Evolutionary conservation across 2,329 filamentous ascomycete species (phyloP), one percentile per base, ranked within the genome.

Genomic region (Fusarium dlaminii): DNA sequence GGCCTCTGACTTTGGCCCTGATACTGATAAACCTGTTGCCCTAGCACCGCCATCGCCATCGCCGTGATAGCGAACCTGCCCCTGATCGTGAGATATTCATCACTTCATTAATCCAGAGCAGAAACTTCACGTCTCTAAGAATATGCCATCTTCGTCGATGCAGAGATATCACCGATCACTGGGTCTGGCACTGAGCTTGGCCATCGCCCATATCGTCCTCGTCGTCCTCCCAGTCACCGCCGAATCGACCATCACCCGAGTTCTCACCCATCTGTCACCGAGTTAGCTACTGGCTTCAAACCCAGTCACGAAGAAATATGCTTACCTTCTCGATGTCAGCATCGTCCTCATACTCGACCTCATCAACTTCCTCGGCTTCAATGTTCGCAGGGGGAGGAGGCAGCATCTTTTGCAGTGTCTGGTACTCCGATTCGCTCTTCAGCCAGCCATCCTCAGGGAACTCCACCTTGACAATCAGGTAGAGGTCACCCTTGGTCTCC

Each of bases 371-470:
- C 0, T 96, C 92, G 1, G 91, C 90, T 72, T 90, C 86, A 72
- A 96, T 92, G 15, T 88, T 84, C 9, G 88, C 84, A 1, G 84
- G 80, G 2, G 89, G 88, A 15, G 89, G 85, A 1, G 96, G 96
- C 18, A 99, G 87, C 34, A 97, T 87, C 78, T 94, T 93, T 78
- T 89, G 86, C 65, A 99, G 86, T 51, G 90, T 89, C 63, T 92
- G 89, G 67, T 96, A 89, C 2, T 90, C 87, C 18, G 89, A 88
- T n/a, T 94, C 90, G 64, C 93, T 89, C 73, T 89, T 86, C 66
- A 95, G 86, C 94, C 95, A 98, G 32, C 91, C 93, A 77, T 96
- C 91, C 77, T 95, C 91, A 6, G 96, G 96, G 85, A 98, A 98
- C 62, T 94, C 89, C 72, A 99, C 89, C 78, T 96, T 92, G 73